phyloP scores from a whole-genome alignment of 768 basidiomycete species.

The Tulasnella calospora region DNA sequence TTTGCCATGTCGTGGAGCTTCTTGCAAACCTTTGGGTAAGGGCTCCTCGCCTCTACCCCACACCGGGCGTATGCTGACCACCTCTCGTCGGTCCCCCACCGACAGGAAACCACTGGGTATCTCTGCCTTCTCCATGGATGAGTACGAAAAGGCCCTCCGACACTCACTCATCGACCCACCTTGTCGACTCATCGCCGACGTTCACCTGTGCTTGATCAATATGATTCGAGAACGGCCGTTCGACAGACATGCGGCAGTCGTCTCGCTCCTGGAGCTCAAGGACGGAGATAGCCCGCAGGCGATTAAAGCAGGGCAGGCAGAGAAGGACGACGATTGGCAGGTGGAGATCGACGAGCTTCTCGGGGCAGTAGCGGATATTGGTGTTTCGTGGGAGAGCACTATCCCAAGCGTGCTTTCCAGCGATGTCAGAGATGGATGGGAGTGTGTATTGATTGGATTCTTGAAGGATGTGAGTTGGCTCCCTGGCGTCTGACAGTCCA shows the following conservation, averaged over 20 bases:
- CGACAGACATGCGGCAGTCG: conserved; percentile 65
- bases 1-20: conserved; percentile 95
- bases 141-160: conserved; percentile 80
- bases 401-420: conserved; percentile 57
- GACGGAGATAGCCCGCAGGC: conserved; percentile 28
- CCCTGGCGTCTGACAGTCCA: neutral
- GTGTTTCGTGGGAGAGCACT: conserved; percentile 77
- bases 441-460: conserved; percentile 82
- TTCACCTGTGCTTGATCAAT: conserved; percentile 85
- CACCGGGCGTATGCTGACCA: neutral
- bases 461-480: conserved; percentile 69
- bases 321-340: conserved; percentile 40
- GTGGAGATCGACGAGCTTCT: conserved; percentile 51
- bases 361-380: conserved; percentile 67
- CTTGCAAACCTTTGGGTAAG: conserved; percentile 87
- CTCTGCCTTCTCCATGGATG: conserved; percentile 86
- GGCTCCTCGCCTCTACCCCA: conserved; percentile 25
- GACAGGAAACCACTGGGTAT: conserved; percentile 78
- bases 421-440: conserved; percentile 83
- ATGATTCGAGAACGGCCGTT: conserved; percentile 78
- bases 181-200: conserved; percentile 76
- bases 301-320: conserved; percentile 39
- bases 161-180: conserved; percentile 65
- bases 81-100: neutral
- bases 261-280: conserved; percentile 50